Evolutionary conservation across 1,284 basidiomycete species (phyloP), one percentile per base, ranked within the genome.

Genomic region (Papiliotrema fonsecae): DNA sequence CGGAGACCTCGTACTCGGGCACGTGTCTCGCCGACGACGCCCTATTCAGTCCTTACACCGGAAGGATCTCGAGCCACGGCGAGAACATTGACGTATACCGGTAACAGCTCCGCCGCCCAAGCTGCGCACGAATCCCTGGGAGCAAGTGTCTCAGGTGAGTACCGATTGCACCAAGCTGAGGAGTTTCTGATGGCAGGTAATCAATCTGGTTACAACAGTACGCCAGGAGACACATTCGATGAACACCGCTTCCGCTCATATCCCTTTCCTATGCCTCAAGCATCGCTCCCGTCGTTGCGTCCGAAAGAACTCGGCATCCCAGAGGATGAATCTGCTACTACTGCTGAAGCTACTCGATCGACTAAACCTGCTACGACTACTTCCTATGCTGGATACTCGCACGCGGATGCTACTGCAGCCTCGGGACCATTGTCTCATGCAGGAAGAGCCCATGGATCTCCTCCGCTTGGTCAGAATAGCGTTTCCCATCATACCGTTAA

Each of bases 251-350:
- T 42, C 25, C 34, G 50, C 25, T 47, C 45, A 27, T 51, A 51
- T 31, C 50, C 50, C 4, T 51, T 51, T 27, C 50, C 50, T 9
- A 51, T 51, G 45, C 50, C 50, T 14, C 37, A 22, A 13, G 14
- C 26, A 2, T 42, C 45, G n/a, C 27, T 51, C 16, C 50, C 50
- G 2, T 47, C 45, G 4, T 38, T 51, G 50, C 35, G 25, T 21
- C 42, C 44, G 16, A 35, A 44, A 14, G 42, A 50, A 22, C 22
- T 30, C 25, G 31, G 21, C 18, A 24, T 31, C 26, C 6, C 41
- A 10, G 27, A 42, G 16, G 41, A 28, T 31, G 25, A 18, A 6
- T 13, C 41, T 6, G 27, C 11, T 21, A 7, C 26, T 10, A 14
- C 41, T 31, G 26, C 25, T 13, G 7, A 6, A 11, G 6, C 35